phyloP scores from a whole-genome alignment of 192 early-diverging fungal genomes.

The Helicostylum pulchrum region DNA sequence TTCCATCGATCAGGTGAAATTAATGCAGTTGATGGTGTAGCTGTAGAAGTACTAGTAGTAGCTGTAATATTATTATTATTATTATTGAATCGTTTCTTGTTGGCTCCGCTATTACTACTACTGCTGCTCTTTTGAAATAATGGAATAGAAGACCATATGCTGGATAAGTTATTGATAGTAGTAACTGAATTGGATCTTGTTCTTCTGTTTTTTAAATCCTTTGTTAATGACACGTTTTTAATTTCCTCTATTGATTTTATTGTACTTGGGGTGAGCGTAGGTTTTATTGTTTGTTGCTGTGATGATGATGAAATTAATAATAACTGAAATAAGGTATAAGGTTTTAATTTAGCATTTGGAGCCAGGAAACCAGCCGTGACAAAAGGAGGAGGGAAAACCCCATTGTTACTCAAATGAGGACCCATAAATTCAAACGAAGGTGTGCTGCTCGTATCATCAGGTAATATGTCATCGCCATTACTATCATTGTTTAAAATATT shows the following conservation, averaged over 20 bases:
- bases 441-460: neutral
- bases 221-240: neutral
- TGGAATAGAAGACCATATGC: neutral
- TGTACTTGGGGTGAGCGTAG: neutral
- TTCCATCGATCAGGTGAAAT: slow-evolving; percentile 15
- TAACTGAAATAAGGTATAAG: slow-evolving; percentile 22
- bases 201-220: neutral
- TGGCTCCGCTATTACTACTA: neutral
- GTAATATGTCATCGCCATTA: neutral
- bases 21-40: neutral
- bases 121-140: neutral
- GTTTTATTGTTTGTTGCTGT: neutral
- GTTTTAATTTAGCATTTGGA: slow-evolving; percentile 26
- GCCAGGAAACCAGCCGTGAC: neutral
- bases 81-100: neutral
- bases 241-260: neutral
- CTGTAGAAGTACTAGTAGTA: neutral
- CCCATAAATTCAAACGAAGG: slow-evolving; percentile 6
- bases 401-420: neutral
- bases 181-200: slow-evolving; percentile 12
- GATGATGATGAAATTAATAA: neutral
- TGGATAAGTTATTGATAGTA: neutral
- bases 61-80: neutral
- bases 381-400: neutral
- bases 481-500: slow-evolving; percentile 6